phyloP scores from a whole-genome alignment of 257 asterid genomes.

The Solanum bukasovii region DNA sequence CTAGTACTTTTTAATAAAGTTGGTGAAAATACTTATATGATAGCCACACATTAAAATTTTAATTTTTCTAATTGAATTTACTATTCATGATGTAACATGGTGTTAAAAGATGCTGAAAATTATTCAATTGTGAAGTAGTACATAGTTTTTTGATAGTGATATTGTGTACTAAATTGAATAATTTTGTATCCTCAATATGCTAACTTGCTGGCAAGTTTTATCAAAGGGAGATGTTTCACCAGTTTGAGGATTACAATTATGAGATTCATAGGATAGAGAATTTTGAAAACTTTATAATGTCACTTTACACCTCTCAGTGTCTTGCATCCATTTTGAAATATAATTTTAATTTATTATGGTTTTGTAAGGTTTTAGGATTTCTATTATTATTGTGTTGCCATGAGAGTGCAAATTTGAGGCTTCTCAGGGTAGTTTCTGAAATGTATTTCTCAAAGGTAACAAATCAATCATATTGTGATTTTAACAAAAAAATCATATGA shows the following conservation, averaged over 20 bases:
- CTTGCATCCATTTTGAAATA: neutral
- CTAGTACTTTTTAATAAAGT: neutral
- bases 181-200: neutral
- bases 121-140: neutral
- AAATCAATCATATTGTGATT: neutral
- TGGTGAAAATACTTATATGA: no score
- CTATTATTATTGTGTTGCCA: neutral
- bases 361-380: neutral
- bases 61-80: neutral
- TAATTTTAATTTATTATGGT: neutral
- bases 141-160: neutral
- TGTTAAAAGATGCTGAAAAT: neutral
- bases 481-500: neutral
- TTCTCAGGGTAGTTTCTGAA: constrained; percentile 37
- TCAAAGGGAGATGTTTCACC: neutral
- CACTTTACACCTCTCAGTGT: neutral
- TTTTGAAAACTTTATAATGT: neutral
- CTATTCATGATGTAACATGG: neutral
- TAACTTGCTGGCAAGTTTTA: neutral
- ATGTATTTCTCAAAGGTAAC: neutral
- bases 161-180: neutral
- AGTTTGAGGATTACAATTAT: neutral
- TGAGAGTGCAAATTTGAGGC: no score
- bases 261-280: neutral
- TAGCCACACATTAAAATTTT: neutral